These are phyloP conservation scores for Spongispora temasekensis DNA, from an alignment of 1,284 basidiomycete species.

Conservation along the genomic window DNA sequence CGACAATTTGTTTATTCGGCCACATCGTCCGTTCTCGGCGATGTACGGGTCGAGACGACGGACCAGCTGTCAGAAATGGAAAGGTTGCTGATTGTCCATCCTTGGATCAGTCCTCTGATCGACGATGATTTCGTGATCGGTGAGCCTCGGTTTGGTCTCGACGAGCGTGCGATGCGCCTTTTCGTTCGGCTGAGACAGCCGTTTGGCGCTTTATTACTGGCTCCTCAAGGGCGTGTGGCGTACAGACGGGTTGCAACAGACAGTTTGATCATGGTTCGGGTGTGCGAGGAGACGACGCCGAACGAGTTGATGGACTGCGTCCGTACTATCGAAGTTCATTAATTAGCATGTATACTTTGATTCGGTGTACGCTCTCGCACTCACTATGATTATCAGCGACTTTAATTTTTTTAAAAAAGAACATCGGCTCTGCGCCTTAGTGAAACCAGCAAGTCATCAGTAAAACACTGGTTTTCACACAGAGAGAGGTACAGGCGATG, in stretches of 20 bases:
- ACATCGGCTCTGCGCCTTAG: too few relatives aligned
- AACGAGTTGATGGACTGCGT: neutral
- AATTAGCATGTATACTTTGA: too few relatives aligned
- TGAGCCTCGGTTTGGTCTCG: neutral
- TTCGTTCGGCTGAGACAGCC: neutral
- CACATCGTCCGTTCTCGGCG: neutral
- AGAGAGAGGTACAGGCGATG: too few relatives aligned
- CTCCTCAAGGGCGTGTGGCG: neutral
- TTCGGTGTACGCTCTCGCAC: too few relatives aligned
- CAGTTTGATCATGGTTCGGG: neutral
- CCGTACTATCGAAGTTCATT: neutral
- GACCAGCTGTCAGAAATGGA: neutral
- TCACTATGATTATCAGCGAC: too few relatives aligned
- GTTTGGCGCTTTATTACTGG: neutral
- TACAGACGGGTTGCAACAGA: neutral
- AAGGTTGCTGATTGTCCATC: neutral
- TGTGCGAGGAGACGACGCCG: neutral
- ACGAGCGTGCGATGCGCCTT: neutral
- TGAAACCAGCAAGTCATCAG: too few relatives aligned
- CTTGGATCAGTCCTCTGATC: neutral
- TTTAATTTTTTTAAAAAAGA: too few relatives aligned
- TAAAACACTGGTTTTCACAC: too few relatives aligned
- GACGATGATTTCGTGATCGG: neutral
- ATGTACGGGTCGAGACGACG: neutral
- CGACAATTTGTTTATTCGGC: neutral